Conservation (phyloP, 1,284 basidiomycete species). For the Butyriboletus appendiculatus region DNA sequence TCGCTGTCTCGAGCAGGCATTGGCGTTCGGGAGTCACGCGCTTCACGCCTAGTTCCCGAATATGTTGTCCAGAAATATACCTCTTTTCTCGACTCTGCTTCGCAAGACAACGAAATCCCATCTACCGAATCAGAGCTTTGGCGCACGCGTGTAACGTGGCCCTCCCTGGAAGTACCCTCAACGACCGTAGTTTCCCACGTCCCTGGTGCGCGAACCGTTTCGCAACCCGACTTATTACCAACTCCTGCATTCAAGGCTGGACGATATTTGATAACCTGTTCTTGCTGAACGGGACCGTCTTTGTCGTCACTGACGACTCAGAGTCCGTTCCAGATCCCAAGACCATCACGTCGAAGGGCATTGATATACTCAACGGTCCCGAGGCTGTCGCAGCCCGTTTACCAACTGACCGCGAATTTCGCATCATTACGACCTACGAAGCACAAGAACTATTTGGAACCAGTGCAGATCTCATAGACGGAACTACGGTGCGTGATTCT, state of each 20-base stretch:
- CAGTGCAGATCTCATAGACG: slow-evolving; percentile 60
- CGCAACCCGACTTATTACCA: background rate
- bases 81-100: background rate
- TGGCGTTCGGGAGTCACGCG: slow-evolving; percentile 10
- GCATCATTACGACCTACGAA: slow-evolving; percentile 67
- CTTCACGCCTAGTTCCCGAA: slow-evolving; percentile 10
- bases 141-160: slow-evolving; percentile 44
- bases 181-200: slow-evolving; percentile 62
- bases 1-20: slow-evolving; percentile 36
- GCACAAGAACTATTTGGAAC: slow-evolving; percentile 71
- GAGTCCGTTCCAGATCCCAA: slow-evolving; percentile 52
- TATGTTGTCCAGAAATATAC: slow-evolving; percentile 7
- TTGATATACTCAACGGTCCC: slow-evolving; percentile 47
- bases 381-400: slow-evolving; percentile 49
- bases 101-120: slow-evolving; percentile 10
- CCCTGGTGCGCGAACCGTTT: slow-evolving; percentile 45
- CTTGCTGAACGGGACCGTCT: slow-evolving; percentile 74
- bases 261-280: slow-evolving; percentile 82
- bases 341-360: slow-evolving; percentile 58
- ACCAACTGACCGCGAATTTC: slow-evolving; percentile 78
- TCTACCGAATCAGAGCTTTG: slow-evolving; percentile 21
- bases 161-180: slow-evolving; percentile 44
- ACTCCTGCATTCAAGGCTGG: slow-evolving; percentile 59
- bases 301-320: slow-evolving; percentile 64
- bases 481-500: slow-evolving; percentile 54